Evolutionary conservation across 1,284 basidiomycete species (phyloP), one percentile per base, ranked within the genome.

Genomic region (Moniliella sp.): DNA sequence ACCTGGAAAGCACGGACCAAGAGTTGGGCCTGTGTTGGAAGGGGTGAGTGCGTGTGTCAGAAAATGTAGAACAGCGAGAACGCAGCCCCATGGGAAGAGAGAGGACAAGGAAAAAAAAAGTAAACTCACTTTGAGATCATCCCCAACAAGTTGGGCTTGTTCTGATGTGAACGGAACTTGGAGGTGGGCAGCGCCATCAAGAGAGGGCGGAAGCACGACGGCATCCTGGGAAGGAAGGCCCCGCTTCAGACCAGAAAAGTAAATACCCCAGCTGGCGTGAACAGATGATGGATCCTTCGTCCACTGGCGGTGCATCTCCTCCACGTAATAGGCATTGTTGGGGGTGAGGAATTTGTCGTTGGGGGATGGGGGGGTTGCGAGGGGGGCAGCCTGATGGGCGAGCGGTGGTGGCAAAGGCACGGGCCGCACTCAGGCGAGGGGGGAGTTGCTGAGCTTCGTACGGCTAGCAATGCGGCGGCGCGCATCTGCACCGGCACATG

Each of bases 1-100:
- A 99, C 88, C 74, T 97, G 88, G 66, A 91, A 97, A 5, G 91
- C 88, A 48, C 88, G 78, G 37, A 94, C 51, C 28, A 54, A 48
- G 19, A 54, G 48, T 35, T 54, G 50, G 39, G 81, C 83, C 71
- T n/a, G n/a, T n/a, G n/a, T n/a, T n/a, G n/a, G n/a, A n/a, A n/a
- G n/a, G n/a, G 17, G 48, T 45, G 39, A 30, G 33, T n/a, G n/a
- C n/a, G n/a, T n/a, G n/a, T n/a, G n/a, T n/a, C n/a, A n/a, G n/a
- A n/a, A n/a, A n/a, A n/a, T n/a, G n/a, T n/a, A n/a, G n/a, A n/a
- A n/a, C n/a, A n/a, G n/a, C n/a, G n/a, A n/a, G n/a, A n/a, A n/a
- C n/a, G n/a, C n/a, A n/a, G n/a, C n/a, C n/a, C n/a, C 8, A n/a
- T 9, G 21, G n/a, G 21, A 23, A 23, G 8, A 23, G 21, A 23